Evolutionary conservation across 306 rosid genomes (phyloP), one percentile per base, ranked within the genome.

Genomic region (Dalbergia cochinchinensis): DNA sequence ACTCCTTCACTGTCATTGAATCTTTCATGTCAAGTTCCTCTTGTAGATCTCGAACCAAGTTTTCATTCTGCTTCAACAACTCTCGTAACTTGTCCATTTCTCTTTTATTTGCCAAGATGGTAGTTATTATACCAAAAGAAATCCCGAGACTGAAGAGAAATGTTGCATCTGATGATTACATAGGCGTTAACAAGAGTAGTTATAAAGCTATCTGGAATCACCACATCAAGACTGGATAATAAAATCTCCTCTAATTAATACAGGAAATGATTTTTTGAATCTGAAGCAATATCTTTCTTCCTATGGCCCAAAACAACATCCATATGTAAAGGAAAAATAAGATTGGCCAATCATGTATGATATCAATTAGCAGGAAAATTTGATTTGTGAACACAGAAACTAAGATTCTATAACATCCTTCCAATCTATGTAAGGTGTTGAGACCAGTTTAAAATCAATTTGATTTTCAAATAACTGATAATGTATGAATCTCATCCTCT

Each of bases 21-120:
- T 94, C 98, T 82, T 83, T 91, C 94, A 90, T 89, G 71, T 94
- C 93, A 63, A 94, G 92, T 80, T 91, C 98, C 80, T 94, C 93
- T 45, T 90, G 97, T 62, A 94, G 85, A 89, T 94, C 98, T 83
- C 89, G 88, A 76, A 89, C 92, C 80, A 91, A 83, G 83, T 85
- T 90, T 79, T 91, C 86, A 19, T 85, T 80, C 82, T 93, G 91
- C 87, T 87, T 90, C 86, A 93, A 76, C 83, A 85, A 69, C 22
- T 83, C 88, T 83, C 84, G 85, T 78, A 94, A 79, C 82, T 86
- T 82, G 66, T 86, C 89, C 48, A 79, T 73, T 89, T 91, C 98
- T 63, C 69, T 80, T 83, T 79, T 90, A 76, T 82, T 89, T 67
- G 84, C 69, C 53, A 87, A 19, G 83, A 86, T 44, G 78, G 94